Conservation (phyloP, 2,329 filamentous ascomycete species). For the Colletotrichum sp. region DNA sequence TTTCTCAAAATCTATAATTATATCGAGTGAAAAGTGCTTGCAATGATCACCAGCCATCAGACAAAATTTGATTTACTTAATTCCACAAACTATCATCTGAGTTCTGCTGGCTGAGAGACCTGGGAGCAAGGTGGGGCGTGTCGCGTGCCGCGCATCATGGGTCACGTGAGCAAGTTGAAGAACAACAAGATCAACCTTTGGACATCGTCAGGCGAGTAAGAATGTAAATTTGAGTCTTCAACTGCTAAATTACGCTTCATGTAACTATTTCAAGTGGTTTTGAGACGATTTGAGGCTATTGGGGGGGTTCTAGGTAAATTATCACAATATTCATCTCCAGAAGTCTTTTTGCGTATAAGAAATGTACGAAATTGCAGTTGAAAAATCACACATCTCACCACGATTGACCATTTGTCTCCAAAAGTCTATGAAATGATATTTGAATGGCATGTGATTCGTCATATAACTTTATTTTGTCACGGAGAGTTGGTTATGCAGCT, state of each 20-base stretch:
- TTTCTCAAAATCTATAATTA: fast-evolving
- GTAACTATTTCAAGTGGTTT: fast-evolving
- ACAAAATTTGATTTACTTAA: too few relatives aligned
- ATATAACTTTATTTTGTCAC: not conserved
- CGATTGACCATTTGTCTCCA: fast-evolving
- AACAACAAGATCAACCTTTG: not conserved
- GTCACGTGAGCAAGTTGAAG: not conserved
- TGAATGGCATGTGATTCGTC: fast-evolving
- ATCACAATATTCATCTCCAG: too few relatives aligned
- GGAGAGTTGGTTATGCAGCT: not conserved
- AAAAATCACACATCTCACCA: not conserved
- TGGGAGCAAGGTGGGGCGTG: not conserved
- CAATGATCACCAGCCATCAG: too few relatives aligned
- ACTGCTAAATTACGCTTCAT: fast-evolving
- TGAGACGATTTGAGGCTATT: fast-evolving
- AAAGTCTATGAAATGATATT: fast-evolving
- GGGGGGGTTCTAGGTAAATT: not conserved
- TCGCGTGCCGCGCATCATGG: not conserved
- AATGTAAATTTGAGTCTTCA: fast-evolving
- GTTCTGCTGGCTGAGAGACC: not conserved
- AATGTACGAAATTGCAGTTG: too few relatives aligned
- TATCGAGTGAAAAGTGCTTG: too few relatives aligned
- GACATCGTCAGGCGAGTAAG: not conserved
- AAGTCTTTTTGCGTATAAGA: too few relatives aligned
- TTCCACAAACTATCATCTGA: fast-evolving